phyloP scores from a whole-genome alignment of 208 protist genomes.

The Phytomonas francai region DNA sequence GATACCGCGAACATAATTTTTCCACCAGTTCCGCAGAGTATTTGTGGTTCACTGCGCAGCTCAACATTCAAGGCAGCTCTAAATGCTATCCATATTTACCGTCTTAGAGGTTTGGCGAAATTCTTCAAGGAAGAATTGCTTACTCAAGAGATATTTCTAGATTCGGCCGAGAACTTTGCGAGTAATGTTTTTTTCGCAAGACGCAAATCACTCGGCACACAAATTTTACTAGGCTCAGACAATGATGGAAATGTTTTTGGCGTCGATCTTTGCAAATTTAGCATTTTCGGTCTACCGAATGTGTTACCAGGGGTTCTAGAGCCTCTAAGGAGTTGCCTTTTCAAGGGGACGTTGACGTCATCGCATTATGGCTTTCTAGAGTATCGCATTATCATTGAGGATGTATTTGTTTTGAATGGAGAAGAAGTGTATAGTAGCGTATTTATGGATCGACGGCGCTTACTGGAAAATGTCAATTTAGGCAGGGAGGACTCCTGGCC shows the following conservation, averaged over 20 bases:
- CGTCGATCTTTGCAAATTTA: conserved; percentile 34
- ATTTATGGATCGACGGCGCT: conserved; percentile 55
- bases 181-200: conserved; percentile 38
- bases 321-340: conserved; percentile 36
- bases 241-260: conserved; percentile 49
- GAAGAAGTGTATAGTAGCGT: conserved; percentile 33
- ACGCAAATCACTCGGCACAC: conserved; percentile 29
- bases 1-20: conserved; percentile 31
- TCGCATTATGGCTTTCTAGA: conserved; percentile 45
- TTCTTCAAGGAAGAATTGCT: conserved; percentile 28
- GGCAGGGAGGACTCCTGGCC: conserved; percentile 63
- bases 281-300: conserved; percentile 58
- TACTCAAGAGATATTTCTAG: conserved; percentile 50
- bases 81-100: conserved; percentile 21
- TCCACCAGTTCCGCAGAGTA: conserved; percentile 35
- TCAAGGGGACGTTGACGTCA: conserved; percentile 50
- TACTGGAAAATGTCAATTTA: conserved; percentile 46
- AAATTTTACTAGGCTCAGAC: conserved; percentile 45
- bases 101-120: conserved; percentile 19
- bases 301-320: conserved; percentile 28
- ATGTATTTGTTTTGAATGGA: conserved; percentile 62
- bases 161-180: conserved; percentile 53
- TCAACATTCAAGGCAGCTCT: conserved; percentile 19
- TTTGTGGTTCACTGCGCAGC: conserved; percentile 23
- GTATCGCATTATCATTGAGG: conserved; percentile 66